These are phyloP conservation scores for Phytopythium delawarense DNA, from an alignment of 352 stramenopile species.

Conservation along the genomic window DNA sequence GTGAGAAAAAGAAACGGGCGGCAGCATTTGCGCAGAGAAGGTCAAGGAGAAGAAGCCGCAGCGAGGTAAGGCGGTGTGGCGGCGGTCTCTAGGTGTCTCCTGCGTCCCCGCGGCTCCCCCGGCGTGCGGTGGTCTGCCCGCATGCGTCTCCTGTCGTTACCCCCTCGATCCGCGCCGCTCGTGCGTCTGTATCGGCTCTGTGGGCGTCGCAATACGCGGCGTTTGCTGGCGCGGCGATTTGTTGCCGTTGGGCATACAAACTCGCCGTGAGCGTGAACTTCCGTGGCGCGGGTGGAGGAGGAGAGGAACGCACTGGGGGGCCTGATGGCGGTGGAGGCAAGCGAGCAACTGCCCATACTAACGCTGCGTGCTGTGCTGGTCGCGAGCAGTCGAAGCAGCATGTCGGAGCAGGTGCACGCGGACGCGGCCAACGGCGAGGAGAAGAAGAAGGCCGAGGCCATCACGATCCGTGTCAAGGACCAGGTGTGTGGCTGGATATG, in stretches of 20 bases:
- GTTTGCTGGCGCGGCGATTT: background rate
- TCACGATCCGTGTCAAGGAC: constrained; percentile 88
- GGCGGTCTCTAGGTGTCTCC: background rate
- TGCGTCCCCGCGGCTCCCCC: background rate
- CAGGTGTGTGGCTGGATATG: constrained; percentile 24
- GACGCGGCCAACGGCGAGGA: constrained; percentile 51
- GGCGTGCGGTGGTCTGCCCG: background rate
- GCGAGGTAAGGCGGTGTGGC: background rate
- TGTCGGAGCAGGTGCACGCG: constrained; percentile 62
- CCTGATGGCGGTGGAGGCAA: background rate
- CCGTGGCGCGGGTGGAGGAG: too few relatives aligned
- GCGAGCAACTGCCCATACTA: background rate
- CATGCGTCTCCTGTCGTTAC: background rate
- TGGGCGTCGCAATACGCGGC: background rate
- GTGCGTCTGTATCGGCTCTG: background rate
- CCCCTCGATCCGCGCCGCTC: background rate
- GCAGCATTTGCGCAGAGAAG: too few relatives aligned
- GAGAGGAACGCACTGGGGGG: background rate
- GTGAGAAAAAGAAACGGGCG: too few relatives aligned
- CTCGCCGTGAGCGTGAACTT: background rate
- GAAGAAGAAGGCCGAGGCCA: constrained; percentile 86
- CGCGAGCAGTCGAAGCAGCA: constrained; percentile 17
- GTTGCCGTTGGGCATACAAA: constrained; percentile 1
- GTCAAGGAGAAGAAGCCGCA: background rate
- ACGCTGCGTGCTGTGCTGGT: background rate